Percentiles rank a stretch among this genome's conserved stretches.
These are phyloP conservation scores for Sechiopsis laciniata DNA, from an alignment of 306 rosid species.

Conservation along the genomic window DNA sequence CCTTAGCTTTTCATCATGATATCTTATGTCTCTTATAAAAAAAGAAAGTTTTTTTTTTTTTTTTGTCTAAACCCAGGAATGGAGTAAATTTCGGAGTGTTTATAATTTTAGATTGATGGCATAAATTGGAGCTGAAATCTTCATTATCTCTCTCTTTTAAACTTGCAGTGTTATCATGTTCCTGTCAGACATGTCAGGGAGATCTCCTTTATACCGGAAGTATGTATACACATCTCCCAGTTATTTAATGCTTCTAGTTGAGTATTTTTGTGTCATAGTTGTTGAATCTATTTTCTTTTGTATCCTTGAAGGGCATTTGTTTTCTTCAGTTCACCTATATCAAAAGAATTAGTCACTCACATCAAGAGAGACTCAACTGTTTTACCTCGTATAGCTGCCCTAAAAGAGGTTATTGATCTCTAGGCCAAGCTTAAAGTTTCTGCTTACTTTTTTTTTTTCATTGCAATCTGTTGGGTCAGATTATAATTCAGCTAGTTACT, in stretches of 20 bases:
- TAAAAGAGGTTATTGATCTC: conserved; percentile 62
- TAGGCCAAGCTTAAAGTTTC: conserved; percentile 22
- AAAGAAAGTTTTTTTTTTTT: no score
- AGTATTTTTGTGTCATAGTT: conserved; percentile 18
- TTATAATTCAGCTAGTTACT: conserved; percentile 22
- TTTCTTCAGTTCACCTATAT: conserved; percentile 82
- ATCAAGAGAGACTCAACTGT: conserved; percentile 68
- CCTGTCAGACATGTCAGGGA: conserved; percentile 94
- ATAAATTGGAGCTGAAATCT: conserved; percentile 23
- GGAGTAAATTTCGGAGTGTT: background rate
- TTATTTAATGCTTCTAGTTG: background rate
- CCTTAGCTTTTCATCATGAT: background rate
- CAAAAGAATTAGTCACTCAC: conserved; percentile 60
- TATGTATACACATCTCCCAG: conserved; percentile 31
- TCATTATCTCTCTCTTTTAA: conserved; percentile 30
- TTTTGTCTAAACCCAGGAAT: background rate
- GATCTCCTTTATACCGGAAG: conserved; percentile 83
- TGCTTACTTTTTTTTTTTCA: conserved; percentile 24
- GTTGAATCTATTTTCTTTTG: conserved; percentile 24
- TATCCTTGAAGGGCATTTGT: conserved; percentile 80
- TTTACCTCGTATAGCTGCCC: conserved; percentile 70
- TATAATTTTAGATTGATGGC: conserved; percentile 13
- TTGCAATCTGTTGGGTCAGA: conserved; percentile 8
- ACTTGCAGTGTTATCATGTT: conserved; percentile 73
- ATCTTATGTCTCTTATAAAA: background rate